phyloP scores from a whole-genome alignment of 179 eudicot species.

The Carnegiea gigantea region DNA sequence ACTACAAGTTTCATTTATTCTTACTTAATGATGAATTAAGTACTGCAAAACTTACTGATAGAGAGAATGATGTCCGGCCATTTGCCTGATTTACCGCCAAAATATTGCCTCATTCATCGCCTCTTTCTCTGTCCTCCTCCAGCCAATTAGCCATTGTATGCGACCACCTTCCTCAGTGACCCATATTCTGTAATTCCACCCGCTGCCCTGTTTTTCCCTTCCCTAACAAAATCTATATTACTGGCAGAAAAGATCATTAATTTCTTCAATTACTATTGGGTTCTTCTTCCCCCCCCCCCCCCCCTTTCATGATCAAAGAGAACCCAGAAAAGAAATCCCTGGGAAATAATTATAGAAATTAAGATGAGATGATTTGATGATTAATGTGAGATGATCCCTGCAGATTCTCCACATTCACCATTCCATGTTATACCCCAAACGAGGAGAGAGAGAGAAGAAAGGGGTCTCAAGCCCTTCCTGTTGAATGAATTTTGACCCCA shows the following conservation, averaged over 20 bases:
- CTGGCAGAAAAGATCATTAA: background rate
- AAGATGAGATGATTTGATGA: background rate
- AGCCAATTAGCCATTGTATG: conserved; percentile 7
- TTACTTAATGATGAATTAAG: no score
- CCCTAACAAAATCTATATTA: no score
- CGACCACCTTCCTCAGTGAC: conserved; percentile 16
- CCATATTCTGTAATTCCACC: conserved; percentile 7
- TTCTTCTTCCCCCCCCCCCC: background rate
- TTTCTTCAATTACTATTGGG: background rate
- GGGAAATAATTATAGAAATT: background rate
- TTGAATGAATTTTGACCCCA: conserved; percentile 22
- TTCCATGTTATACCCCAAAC: background rate
- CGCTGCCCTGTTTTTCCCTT: background rate
- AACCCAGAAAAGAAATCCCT: no score
- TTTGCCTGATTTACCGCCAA: conserved; percentile 15
- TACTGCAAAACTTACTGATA: background rate
- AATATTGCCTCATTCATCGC: conserved; percentile 14
- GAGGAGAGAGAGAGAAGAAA: background rate
- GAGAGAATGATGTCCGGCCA: conserved; percentile 29
- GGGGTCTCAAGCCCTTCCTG: conserved; percentile 27
- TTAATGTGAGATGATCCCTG: conserved; percentile 15
- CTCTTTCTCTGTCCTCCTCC: conserved; percentile 11
- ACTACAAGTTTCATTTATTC: no score
- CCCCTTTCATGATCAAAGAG: no score
- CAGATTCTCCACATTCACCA: no score